Conservation (phyloP, 202 grass and related monocot species). For the Hordeum pubiflorum region DNA sequence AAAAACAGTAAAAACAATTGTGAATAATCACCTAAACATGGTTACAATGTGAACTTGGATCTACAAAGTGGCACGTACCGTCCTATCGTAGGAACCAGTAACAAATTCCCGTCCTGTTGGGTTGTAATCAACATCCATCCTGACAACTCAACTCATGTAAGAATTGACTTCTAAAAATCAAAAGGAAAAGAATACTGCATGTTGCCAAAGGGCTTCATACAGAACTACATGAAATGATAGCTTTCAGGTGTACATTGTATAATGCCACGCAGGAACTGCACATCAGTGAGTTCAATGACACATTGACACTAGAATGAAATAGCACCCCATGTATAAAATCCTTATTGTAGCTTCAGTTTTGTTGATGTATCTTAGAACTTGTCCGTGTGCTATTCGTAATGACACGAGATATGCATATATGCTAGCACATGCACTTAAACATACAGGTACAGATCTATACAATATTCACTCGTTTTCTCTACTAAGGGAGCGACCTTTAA, state of each 20-base stretch:
- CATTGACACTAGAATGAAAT: neutral
- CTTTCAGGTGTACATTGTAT: neutral
- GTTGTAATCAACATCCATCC: constrained; percentile 99
- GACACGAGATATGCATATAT: neutral
- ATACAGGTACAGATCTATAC: neutral
- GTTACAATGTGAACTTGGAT: constrained; percentile 1
- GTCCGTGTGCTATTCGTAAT: neutral
- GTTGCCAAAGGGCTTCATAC: neutral
- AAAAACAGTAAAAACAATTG: constrained; percentile 26
- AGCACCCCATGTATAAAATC: neutral
- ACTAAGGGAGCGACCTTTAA: neutral
- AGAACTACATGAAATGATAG: neutral
- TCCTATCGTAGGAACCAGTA: constrained; percentile 97
- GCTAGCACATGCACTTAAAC: neutral
- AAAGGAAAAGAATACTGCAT: neutral
- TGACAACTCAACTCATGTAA: constrained; percentile 33
- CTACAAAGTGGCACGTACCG: constrained; percentile 33
- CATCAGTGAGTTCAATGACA: neutral
- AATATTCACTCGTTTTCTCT: neutral
- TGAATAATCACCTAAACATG: constrained; percentile 10
- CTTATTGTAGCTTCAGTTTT: neutral
- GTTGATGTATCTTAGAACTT: neutral
- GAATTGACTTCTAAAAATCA: neutral
- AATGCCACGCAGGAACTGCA: neutral
- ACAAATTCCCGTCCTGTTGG: constrained; percentile 93